Evolutionary conservation across 768 basidiomycete genomes (phyloP), one percentile per base, ranked within the genome.

Genomic region (Sistotremastrum niveocremeum): DNA sequence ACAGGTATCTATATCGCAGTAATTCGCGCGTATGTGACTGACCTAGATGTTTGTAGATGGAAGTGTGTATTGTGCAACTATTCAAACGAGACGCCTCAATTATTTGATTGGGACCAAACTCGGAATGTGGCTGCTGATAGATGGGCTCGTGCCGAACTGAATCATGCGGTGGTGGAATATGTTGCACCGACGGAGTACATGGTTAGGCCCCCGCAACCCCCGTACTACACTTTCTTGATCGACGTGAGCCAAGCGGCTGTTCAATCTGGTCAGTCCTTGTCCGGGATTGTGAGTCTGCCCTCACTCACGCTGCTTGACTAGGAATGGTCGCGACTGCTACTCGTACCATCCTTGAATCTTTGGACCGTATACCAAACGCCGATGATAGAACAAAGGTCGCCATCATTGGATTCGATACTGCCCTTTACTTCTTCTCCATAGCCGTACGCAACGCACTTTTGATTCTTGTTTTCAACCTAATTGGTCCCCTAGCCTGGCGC

Each of bases 241-340:
- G 95, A 99, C 58, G 91, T 98, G 53, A 89, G 88, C 58, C 87
- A 94, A 57, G 62, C 79, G 36, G 93, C 94, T 32, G 75, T 99
- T 39, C 84, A 90, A 65, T 87, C 87, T 39, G 86, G 85, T 84
- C 51, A 49, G 72, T 54, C 20, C 20, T 20, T 20, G 20, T 20
- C 20, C 20, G 20, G 20, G 6, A 7, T 31, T 36, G 20, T 20
- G 20, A 2, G 20, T 20, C 20, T 20, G 20, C 20, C 20, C 20
- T 20, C 20, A 20, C 20, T 20, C 20, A 20, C 20, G 20, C 20
- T 20, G 20, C 20, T 10, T 20, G 30, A 7, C 31, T 33, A 84
- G 91, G 93, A 39, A 98, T 99, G 94, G 88, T 98, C 41, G 95
- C 95, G 9, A 97, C 93, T 49, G 95, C 95, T 12, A 95, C 91